Percentiles rank a stretch among this genome's conserved stretches.
Conservation (phyloP, 371 early-diverging fungal species). For the Lichtheimia hyalospora region DNA sequence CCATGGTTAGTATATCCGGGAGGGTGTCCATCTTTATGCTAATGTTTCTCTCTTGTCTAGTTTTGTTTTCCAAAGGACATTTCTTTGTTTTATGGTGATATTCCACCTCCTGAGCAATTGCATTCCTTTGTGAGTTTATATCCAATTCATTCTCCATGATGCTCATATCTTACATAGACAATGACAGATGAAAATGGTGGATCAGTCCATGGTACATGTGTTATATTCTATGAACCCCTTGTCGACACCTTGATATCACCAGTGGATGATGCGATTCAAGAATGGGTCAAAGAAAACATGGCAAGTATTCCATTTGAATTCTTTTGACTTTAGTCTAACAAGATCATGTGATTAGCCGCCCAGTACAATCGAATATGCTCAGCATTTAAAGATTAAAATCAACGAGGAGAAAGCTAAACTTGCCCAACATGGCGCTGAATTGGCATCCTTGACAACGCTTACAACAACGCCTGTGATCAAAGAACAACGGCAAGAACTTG, state of each 20-base stretch:
- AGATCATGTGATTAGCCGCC: slow-evolving; percentile 22
- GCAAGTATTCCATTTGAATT: slow-evolving; percentile 20
- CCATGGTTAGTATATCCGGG: slow-evolving; percentile 73
- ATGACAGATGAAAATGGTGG: slow-evolving; percentile 73
- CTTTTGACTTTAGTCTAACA: background rate
- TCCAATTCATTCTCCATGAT: background rate
- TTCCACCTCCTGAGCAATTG: slow-evolving; percentile 59
- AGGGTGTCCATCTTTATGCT: background rate
- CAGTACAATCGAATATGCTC: slow-evolving; percentile 59
- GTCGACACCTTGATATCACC: slow-evolving; percentile 36
- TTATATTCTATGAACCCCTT: slow-evolving; percentile 65
- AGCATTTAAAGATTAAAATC: slow-evolving; percentile 50
- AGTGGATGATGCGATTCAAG: slow-evolving; percentile 47
- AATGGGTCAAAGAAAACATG: slow-evolving; percentile 55
- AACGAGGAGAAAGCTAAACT: slow-evolving; percentile 22
- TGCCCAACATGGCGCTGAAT: slow-evolving; percentile 15
- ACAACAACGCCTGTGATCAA: slow-evolving; percentile 24
- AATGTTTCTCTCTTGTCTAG: slow-evolving; percentile 41
- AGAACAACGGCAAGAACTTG: slow-evolving; percentile 24
- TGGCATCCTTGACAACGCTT: slow-evolving; percentile 15
- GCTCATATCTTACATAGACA: slow-evolving; percentile 30
- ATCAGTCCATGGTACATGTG: slow-evolving; percentile 70
- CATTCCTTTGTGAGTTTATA: slow-evolving; percentile 68
- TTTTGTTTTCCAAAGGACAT: slow-evolving; percentile 82
- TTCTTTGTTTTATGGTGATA: slow-evolving; percentile 48